Conservation (phyloP, 1,284 basidiomycete species). For the Marasmius sp. region DNA sequence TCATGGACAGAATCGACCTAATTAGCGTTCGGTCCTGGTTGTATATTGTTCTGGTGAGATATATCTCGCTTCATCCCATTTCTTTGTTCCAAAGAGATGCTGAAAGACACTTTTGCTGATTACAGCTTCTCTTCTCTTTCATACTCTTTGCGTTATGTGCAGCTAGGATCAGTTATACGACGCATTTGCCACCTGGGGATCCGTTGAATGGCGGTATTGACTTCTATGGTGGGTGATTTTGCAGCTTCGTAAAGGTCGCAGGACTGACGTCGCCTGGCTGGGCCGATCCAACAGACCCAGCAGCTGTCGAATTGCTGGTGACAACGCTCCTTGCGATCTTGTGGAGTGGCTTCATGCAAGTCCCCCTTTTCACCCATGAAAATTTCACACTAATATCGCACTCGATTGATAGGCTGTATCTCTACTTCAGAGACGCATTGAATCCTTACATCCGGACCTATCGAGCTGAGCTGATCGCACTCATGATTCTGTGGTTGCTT, state of each 20-base stretch:
- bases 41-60: not conserved
- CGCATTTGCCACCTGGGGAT: constrained; percentile 52
- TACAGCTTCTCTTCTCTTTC: constrained; percentile 5
- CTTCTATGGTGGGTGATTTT: constrained; percentile 58
- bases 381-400: not conserved
- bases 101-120: not conserved
- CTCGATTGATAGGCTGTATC: not conserved
- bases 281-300: constrained; percentile 49
- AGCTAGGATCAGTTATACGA: constrained; percentile 51
- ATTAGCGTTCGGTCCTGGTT: not conserved
- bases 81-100: not conserved
- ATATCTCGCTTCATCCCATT: not conserved
- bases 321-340: constrained; percentile 59
- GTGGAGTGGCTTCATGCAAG: constrained; percentile 60
- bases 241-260: not conserved
- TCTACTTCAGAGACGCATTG: constrained; percentile 5
- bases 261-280: not conserved
- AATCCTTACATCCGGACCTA: not conserved
- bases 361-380: not conserved
- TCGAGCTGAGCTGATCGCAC: constrained; percentile 9
- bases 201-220: constrained; percentile 56
- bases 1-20: not conserved
- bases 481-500: constrained; percentile 12
- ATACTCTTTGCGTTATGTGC: constrained; percentile 8
- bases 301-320: constrained; percentile 64